These are phyloP conservation scores for Obba rivulosa DNA, from an alignment of 768 basidiomycete genomes.

Conservation along the genomic window DNA sequence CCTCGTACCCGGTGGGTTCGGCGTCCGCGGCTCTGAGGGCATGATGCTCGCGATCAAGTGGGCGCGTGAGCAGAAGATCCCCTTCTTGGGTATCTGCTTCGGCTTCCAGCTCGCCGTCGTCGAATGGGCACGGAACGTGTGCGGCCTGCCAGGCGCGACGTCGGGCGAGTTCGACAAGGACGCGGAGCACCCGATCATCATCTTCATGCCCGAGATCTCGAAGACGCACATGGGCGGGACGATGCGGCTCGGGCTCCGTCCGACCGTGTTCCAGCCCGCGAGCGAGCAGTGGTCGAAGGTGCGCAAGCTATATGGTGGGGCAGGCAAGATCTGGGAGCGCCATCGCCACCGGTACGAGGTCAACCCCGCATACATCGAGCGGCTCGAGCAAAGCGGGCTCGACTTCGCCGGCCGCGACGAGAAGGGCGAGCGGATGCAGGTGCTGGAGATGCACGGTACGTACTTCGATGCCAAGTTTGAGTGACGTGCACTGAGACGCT, in stretches of 20 bases:
- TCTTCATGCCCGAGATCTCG: slow-evolving; percentile 99
- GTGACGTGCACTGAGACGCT: no score
- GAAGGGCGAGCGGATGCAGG: slow-evolving; percentile 95
- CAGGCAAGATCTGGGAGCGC: slow-evolving; percentile 85
- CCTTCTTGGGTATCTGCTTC: slow-evolving; percentile 94
- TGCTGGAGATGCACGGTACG: slow-evolving; percentile 80
- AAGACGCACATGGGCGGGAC: slow-evolving; percentile 98
- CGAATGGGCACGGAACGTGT: slow-evolving; percentile 88
- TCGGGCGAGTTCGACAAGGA: slow-evolving; percentile 75
- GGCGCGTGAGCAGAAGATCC: slow-evolving; percentile 90
- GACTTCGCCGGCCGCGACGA: slow-evolving; percentile 87
- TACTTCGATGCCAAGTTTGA: slow-evolving; percentile 11
- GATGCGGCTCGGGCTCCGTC: slow-evolving; percentile 99
- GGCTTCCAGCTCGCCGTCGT: slow-evolving; percentile 97
- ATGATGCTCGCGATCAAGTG: slow-evolving; percentile 99
- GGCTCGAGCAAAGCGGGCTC: slow-evolving; percentile 68
- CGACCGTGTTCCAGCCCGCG: slow-evolving; percentile 78
- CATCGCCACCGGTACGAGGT: slow-evolving; percentile 97
- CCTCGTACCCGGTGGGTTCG: slow-evolving; percentile 96
- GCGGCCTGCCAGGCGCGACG: slow-evolving; percentile 75
- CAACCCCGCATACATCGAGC: slow-evolving; percentile 80
- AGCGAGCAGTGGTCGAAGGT: slow-evolving; percentile 68
- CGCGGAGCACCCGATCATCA: slow-evolving; percentile 65
- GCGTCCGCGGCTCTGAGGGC: slow-evolving; percentile 88
- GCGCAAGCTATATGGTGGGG: slow-evolving; percentile 79